Percentiles rank a stretch among this genome's conserved stretches.
These are phyloP conservation scores for Cercospora sesami DNA, from an alignment of 2,329 filamentous ascomycete species.

Conservation along the genomic window DNA sequence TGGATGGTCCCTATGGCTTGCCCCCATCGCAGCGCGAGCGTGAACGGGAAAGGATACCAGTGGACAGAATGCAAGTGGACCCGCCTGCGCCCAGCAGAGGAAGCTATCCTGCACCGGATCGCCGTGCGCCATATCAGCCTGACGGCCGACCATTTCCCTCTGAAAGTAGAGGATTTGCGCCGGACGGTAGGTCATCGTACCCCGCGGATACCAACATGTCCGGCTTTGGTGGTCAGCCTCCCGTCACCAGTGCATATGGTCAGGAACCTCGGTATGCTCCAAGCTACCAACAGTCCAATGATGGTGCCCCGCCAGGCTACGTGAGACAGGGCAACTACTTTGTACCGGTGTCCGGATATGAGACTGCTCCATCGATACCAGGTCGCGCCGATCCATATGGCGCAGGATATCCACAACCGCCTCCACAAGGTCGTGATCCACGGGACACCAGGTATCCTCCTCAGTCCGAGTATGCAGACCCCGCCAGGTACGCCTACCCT, in stretches of 20 bases:
- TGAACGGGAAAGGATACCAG: slow-evolving; percentile 27
- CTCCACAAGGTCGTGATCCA: slow-evolving; percentile 28
- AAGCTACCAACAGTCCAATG: slow-evolving; percentile 29
- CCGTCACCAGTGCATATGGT: slow-evolving; percentile 31
- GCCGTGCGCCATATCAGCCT: slow-evolving; percentile 27
- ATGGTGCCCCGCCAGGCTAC: slow-evolving; percentile 38
- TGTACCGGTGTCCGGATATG: slow-evolving; percentile 37
- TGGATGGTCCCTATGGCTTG: slow-evolving; percentile 36
- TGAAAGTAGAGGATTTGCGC: slow-evolving; percentile 29
- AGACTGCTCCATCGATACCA: slow-evolving; percentile 29
- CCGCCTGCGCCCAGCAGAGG: slow-evolving; percentile 30
- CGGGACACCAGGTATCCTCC: slow-evolving; percentile 33
- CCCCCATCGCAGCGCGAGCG: slow-evolving; percentile 21
- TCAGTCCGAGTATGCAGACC: slow-evolving; percentile 36
- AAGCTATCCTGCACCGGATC: slow-evolving; percentile 25
- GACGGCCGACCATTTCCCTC: slow-evolving; percentile 31
- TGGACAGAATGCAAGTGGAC: slow-evolving; percentile 36
- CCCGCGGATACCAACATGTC: slow-evolving; percentile 31
- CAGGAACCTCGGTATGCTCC: slow-evolving; percentile 38
- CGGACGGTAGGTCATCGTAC: slow-evolving; percentile 31
- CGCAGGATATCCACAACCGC: slow-evolving; percentile 27
- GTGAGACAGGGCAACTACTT: slow-evolving; percentile 39
- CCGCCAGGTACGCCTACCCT: slow-evolving; percentile 38
- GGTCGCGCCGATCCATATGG: slow-evolving; percentile 33
- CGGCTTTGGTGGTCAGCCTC: slow-evolving; percentile 30